Evolutionary conservation across 345 rosid species (phyloP).

Genomic region (Litchi chinensis): DNA sequence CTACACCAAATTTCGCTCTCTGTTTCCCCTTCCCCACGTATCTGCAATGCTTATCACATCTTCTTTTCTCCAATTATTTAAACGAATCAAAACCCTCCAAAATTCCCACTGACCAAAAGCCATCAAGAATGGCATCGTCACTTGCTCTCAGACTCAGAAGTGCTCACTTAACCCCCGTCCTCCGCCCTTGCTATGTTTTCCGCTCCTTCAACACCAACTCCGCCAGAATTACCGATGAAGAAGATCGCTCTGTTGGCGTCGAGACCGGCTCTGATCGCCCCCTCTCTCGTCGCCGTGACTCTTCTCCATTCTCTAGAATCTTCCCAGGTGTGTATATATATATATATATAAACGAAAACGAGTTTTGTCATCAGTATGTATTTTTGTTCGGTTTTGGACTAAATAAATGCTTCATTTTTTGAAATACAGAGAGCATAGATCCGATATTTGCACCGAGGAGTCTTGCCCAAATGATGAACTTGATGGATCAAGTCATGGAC

Average conservation of each 20-base stretch:
- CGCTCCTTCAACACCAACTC: conserved; percentile 50
- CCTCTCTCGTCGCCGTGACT: conserved; percentile 17
- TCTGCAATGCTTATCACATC: neutral
- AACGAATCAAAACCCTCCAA: neutral
- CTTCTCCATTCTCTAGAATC: conserved; percentile 2
- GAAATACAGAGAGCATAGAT: conserved; percentile 23
- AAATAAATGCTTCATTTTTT: no score
- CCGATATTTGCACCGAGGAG: conserved; percentile 31
- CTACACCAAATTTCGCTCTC: conserved; percentile 14
- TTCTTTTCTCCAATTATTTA: neutral
- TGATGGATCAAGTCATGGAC: conserved; percentile 29
- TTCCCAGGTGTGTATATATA: conserved; percentile 28
- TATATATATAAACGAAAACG: no score
- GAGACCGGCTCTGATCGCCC: conserved; percentile 27
- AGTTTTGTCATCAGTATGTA: no score
- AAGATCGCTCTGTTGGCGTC: conserved; percentile 22
- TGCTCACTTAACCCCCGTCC: conserved; percentile 22
- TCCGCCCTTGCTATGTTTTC: conserved; percentile 22
- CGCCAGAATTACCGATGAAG: conserved; percentile 17
- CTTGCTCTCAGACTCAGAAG: conserved; percentile 32
- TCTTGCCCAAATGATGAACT: conserved; percentile 28
- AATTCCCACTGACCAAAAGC: neutral
- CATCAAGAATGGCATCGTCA: conserved; percentile 38
- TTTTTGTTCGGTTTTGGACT: no score
- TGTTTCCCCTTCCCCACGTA: conserved; percentile 24